Conservation (phyloP, 1,284 basidiomycete genomes). For the Ceratobasidium sp. region DNA sequence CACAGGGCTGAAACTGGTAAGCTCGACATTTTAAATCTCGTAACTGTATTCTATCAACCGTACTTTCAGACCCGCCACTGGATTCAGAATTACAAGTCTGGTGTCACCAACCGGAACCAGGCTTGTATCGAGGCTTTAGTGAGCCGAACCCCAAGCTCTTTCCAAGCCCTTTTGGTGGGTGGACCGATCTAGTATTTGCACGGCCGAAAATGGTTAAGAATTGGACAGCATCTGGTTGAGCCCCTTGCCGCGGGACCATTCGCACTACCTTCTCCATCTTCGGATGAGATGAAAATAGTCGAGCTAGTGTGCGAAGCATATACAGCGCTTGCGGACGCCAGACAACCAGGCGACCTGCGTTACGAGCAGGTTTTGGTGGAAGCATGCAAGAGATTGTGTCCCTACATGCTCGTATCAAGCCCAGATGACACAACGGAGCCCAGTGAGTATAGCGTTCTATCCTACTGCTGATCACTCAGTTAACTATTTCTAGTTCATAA, state of each 20-base stretch:
- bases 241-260: neutral
- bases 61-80: slow-evolving; percentile 20
- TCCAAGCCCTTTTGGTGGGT: slow-evolving; percentile 36
- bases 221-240: slow-evolving; percentile 24
- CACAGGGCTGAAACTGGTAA: slow-evolving; percentile 26
- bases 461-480: neutral
- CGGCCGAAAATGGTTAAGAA: neutral
- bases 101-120: neutral
- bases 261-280: neutral
- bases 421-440: neutral
- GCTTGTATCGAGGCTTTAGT: slow-evolving; percentile 17
- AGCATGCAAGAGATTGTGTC: slow-evolving; percentile 21
- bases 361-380: slow-evolving; percentile 14
- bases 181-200: neutral
- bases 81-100: slow-evolving; percentile 8
- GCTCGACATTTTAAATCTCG: neutral
- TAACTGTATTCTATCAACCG: neutral
- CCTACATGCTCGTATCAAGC: neutral
- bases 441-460: slow-evolving; percentile 3
- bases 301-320: slow-evolving; percentile 30
- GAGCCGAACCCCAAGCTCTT: slow-evolving; percentile 1
- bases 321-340: neutral
- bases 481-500: neutral
- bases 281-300: neutral
- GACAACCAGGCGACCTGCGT: neutral